A percentile compares a stretch with the other conserved stretches of the same genome.
These are phyloP conservation scores for Colletotrichum caudatum DNA, from an alignment of 2,329 filamentous ascomycete species.

Conservation along the genomic window DNA sequence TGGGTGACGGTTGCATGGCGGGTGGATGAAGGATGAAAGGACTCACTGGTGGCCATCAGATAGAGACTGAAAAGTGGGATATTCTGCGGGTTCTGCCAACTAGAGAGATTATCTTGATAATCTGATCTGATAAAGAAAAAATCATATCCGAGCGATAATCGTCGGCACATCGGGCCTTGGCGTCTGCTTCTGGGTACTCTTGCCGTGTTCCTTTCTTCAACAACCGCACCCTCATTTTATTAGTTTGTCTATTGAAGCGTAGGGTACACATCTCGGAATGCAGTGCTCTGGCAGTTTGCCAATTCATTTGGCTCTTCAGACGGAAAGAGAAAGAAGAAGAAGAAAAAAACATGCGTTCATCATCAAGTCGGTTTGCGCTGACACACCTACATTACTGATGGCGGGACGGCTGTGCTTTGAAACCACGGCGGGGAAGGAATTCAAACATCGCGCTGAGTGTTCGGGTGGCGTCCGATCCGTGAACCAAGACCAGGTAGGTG, in stretches of 20 bases:
- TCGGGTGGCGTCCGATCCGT: conserved; percentile 22
- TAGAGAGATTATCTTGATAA: conserved; percentile 39
- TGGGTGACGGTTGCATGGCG: conserved; percentile 35
- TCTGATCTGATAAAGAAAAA: conserved; percentile 39
- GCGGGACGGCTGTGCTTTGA: conserved; percentile 32
- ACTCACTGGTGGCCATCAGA: conserved; percentile 14
- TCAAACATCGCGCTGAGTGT: not conserved
- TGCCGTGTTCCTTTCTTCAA: not conserved
- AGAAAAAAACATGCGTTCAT: not conserved
- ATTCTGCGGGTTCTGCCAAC: conserved; percentile 11
- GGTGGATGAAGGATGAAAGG: conserved; percentile 22
- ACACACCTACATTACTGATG: not conserved
- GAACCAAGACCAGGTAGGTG: conserved; percentile 3
- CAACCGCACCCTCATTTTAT: not conserved
- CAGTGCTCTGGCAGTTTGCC: not conserved
- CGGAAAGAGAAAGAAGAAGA: too few species aligned
- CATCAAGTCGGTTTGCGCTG: not conserved
- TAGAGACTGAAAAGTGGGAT: conserved; percentile 24
- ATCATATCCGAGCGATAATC: conserved; percentile 30
- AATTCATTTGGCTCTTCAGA: not conserved
- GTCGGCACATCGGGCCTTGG: conserved; percentile 36
- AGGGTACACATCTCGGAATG: too few species aligned
- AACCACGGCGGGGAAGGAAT: conserved; percentile 12
- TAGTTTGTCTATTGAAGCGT: too few species aligned
- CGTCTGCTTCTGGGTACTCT: not conserved